Percentiles rank a stretch among this genome's conserved stretches.
Conservation (phyloP, 768 basidiomycete species). For the Tulasnella sp. region DNA sequence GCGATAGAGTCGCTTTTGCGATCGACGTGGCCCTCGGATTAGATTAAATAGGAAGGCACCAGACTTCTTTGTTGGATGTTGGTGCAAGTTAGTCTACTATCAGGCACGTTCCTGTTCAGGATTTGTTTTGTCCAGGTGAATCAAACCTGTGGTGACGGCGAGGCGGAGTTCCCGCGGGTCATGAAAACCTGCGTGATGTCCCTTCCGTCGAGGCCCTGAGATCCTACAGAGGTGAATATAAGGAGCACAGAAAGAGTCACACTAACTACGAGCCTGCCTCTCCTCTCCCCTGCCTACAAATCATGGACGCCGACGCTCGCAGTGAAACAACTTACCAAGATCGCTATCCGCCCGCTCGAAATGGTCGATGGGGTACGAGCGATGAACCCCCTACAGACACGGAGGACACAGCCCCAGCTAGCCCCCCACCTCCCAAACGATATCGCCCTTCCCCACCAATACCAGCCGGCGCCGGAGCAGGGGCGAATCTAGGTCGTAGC, state of each 20-base stretch:
- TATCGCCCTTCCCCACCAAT: background rate
- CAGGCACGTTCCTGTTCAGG: background rate
- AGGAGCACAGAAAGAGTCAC: background rate
- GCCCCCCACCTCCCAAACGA: background rate
- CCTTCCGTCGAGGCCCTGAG: background rate
- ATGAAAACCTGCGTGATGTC: background rate
- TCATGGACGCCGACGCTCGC: background rate
- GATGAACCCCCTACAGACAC: background rate
- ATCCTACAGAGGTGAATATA: background rate
- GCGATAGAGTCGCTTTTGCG: too few species aligned
- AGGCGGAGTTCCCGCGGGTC: background rate
- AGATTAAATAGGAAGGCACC: background rate
- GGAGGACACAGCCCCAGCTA: background rate
- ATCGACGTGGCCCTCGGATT: background rate
- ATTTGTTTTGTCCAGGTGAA: background rate
- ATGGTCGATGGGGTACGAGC: background rate
- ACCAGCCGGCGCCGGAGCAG: background rate
- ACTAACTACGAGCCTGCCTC: background rate
- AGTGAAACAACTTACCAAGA: background rate
- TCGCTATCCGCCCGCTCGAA: background rate
- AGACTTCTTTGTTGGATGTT: background rate
- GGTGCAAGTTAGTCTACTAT: background rate
- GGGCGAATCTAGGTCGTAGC: background rate
- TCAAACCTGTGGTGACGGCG: background rate
- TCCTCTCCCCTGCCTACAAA: background rate